Base-by-base conservation (phyloP, 2,329 filamentous ascomycete species). In the Nigrograna mackinnonii region DNA sequence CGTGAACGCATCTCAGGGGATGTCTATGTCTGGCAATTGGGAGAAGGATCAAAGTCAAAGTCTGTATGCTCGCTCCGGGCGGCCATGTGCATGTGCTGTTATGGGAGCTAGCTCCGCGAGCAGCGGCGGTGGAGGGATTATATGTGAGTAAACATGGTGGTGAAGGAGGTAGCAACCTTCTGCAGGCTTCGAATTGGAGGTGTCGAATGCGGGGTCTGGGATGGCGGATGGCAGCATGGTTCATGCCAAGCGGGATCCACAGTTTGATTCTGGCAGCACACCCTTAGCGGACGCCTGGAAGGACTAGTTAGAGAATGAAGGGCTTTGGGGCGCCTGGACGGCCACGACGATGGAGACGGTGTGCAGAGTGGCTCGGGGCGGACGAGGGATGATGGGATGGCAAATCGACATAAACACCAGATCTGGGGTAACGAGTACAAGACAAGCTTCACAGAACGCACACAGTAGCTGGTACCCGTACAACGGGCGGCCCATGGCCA, bases 1-100 rank as follows among this genome's bases (percentile, higher is more conserved):
- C 66, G 59, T 57, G 66, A 69, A 46, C 66, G 64, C 66, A 69
- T 69, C 33, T 50, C 46, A 21, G 34, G 28, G 20, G 36, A 31
- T 46, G 11, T 18, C 22, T 16, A 20, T 16, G 22, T 37, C 19
- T 11, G 20, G 16, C 21, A n/a, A n/a, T n/a, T n/a, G n/a, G n/a
- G n/a, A n/a, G n/a, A n/a, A n/a, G n/a, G n/a, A n/a, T n/a, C n/a
- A n/a, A n/a, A n/a, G n/a, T n/a, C n/a, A n/a, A n/a, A n/a, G n/a
- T n/a, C n/a, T n/a, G n/a, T n/a, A n/a, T n/a, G n/a, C n/a, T n/a
- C n/a, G n/a, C n/a, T n/a, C n/a, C n/a, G n/a, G n/a, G n/a, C 2
- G 28, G 18, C 14, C 28, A 38, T 38, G 19, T 18, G 14, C 6
- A 41, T 11, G 38, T 6, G 28, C 26, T 16, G 19, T 30, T 5